These are phyloP conservation scores for Yamadazyma conglobata DNA, from an alignment of 1,139 yeast genomes.

Conservation along the genomic window DNA sequence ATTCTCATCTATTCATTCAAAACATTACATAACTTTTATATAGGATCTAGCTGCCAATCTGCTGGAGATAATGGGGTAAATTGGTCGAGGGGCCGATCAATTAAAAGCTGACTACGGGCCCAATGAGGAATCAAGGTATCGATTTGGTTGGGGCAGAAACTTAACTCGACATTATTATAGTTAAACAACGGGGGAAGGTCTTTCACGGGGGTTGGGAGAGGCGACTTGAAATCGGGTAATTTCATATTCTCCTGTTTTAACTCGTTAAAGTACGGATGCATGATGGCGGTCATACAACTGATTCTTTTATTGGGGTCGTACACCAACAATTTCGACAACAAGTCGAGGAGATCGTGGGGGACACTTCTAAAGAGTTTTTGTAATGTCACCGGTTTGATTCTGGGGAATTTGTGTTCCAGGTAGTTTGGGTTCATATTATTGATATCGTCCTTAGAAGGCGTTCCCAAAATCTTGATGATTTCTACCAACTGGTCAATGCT, in stretches of 20 bases:
- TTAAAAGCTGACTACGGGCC: slow-evolving; percentile 21
- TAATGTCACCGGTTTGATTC: slow-evolving; percentile 90
- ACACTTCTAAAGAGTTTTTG: slow-evolving; percentile 72
- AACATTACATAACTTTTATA: too few relatives aligned
- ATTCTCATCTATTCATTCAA: too few relatives aligned
- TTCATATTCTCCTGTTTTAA: slow-evolving; percentile 54
- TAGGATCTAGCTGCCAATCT: slow-evolving; percentile 7
- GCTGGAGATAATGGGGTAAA: slow-evolving; percentile 12
- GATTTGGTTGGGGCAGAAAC: slow-evolving; percentile 36
- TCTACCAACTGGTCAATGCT: slow-evolving; percentile 98
- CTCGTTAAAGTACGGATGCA: slow-evolving; percentile 74
- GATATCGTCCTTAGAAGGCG: slow-evolving; percentile 91
- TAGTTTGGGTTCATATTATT: slow-evolving; percentile 95
- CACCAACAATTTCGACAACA: slow-evolving; percentile 58
- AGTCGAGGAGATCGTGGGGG: slow-evolving; percentile 58
- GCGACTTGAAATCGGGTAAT: slow-evolving; percentile 47
- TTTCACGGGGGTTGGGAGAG: slow-evolving; percentile 36
- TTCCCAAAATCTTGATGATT: slow-evolving; percentile 93
- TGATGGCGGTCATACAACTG: slow-evolving; percentile 64
- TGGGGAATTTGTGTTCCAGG: slow-evolving; percentile 96
- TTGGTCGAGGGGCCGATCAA: slow-evolving; percentile 10
- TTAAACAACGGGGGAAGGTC: slow-evolving; percentile 47
- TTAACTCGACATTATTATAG: slow-evolving; percentile 47
- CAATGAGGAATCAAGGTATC: slow-evolving; percentile 36
- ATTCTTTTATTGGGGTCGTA: slow-evolving; percentile 75